Conservation (phyloP, 2,329 filamentous ascomycete genomes). For the Stenocarpella maydis region DNA sequence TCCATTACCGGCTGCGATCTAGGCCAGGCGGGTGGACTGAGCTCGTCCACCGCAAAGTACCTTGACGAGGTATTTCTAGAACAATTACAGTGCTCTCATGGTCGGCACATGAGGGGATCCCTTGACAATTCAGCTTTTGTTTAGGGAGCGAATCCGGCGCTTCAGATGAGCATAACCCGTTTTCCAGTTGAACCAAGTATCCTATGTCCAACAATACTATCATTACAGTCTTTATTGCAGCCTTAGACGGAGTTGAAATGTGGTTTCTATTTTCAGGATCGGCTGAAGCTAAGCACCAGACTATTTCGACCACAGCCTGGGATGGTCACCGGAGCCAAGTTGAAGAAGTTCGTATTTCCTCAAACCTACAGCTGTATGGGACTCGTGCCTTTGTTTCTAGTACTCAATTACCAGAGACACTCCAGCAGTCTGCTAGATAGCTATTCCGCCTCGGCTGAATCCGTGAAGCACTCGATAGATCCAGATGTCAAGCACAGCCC, state of each 20-base stretch:
- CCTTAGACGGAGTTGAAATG: not conserved
- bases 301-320: not conserved
- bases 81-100: too few species aligned
- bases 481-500: too few species aligned
- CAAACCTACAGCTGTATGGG: too few species aligned
- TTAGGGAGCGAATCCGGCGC: too few species aligned
- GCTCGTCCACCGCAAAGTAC: not conserved
- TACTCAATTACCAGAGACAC: too few species aligned
- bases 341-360: too few species aligned
- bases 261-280: not conserved
- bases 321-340: not conserved
- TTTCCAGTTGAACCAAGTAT: not conserved
- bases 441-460: too few species aligned
- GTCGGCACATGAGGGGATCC: not conserved
- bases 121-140: not conserved
- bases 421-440: too few species aligned
- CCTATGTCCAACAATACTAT: not conserved
- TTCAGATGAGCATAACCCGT: not conserved
- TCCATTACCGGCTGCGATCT: too few species aligned
- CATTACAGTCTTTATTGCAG: not conserved
- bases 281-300: not conserved
- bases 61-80: not conserved
- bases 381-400: too few species aligned
- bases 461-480: too few species aligned
- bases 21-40: too few species aligned